phyloP scores from a whole-genome alignment of 768 basidiomycete species.

The Termitomyces sp. region DNA sequence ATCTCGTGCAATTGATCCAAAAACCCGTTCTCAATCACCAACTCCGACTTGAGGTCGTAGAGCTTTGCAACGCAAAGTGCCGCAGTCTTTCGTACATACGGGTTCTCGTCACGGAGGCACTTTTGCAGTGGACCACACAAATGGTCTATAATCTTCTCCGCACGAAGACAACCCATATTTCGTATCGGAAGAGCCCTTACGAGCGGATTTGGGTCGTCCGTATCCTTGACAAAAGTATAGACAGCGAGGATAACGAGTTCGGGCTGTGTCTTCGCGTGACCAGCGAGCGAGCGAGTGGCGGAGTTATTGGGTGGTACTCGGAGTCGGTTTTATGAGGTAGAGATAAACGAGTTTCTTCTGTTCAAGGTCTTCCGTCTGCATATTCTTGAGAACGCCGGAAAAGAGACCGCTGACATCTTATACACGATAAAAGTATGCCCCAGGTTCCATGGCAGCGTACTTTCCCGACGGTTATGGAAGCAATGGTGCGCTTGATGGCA shows the following conservation, averaged over 20 bases:
- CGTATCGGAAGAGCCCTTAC: constrained; percentile 95
- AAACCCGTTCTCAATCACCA: constrained; percentile 95
- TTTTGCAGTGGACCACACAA: constrained; percentile 93
- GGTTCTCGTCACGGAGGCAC: constrained; percentile 91
- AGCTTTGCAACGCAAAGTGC: constrained; percentile 96
- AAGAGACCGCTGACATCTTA: constrained; percentile 90
- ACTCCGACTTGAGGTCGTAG: constrained; percentile 94
- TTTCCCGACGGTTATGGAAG: constrained; percentile 99
- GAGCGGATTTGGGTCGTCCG: constrained; percentile 94
- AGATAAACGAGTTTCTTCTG: constrained; percentile 99
- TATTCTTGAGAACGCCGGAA: constrained; percentile 98
- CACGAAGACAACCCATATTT: constrained; percentile 95
- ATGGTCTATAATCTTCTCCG: constrained; percentile 99
- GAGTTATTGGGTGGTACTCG: no score
- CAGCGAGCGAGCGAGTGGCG: no score
- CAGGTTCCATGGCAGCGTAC: constrained; percentile 34
- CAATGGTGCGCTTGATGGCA: constrained; percentile 97
- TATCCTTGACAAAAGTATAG: constrained; percentile 98
- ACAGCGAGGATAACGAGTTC: constrained; percentile 99
- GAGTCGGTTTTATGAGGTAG: constrained; percentile 81
- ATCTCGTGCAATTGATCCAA: constrained; percentile 86
- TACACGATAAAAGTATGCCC: constrained; percentile 8
- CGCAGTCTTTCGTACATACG: constrained; percentile 97
- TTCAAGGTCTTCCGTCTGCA: constrained; percentile 99
- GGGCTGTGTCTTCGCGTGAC: constrained; percentile 95